Base-by-base conservation (phyloP, 2,329 filamentous ascomycete species). In the Zymoseptoria ardabiliae region DNA sequence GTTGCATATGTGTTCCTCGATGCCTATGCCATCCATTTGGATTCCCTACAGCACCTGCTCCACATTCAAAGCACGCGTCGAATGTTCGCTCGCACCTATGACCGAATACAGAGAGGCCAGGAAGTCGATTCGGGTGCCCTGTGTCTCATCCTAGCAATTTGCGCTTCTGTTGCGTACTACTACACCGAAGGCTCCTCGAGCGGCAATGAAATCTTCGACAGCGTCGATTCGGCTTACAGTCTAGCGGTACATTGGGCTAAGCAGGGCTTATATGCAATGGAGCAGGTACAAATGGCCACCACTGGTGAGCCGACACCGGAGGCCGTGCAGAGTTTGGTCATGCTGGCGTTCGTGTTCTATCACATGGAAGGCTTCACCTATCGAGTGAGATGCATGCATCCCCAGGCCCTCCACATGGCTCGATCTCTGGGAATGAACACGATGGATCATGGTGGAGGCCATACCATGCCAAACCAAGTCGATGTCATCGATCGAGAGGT, bases 331-430 rank as follows among this genome's bases (percentile, higher is more conserved):
- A 66, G 61, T 4, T 61, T 60, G 30, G 65, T 71, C 13, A 62
- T 72, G 7, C 50, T 72, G 22, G 62, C 65, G 21, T 70, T 70
- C 49, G 48, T 72, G 20, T 63, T 67, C 53, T 68, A 68, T 48
- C 67, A 72, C 13, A 61, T 68, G 11, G 71, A 72, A 57, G 71
- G 69, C 4, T 60, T 68, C 21, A 65, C 66, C 17, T 23, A 60
- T 9, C 58, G 62, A 53, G 57, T 61, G 20, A 22, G 62, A 50
- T 35, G 64, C 17, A 56, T 70, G 41, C 67, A 68, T 45, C 50
- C 57, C 10, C 64, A 62, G n/a, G 64, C 63, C 0, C 58, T 68
- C 17, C 57, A 60, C 1, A 62, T 66, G 48, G 68, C 68, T 4
- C 60, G 57, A 53, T 62, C 66, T n/a, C 30, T 70, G 4, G 63